Conservation (phyloP, 2,329 filamentous ascomycete species). For the Periconia sp. region DNA sequence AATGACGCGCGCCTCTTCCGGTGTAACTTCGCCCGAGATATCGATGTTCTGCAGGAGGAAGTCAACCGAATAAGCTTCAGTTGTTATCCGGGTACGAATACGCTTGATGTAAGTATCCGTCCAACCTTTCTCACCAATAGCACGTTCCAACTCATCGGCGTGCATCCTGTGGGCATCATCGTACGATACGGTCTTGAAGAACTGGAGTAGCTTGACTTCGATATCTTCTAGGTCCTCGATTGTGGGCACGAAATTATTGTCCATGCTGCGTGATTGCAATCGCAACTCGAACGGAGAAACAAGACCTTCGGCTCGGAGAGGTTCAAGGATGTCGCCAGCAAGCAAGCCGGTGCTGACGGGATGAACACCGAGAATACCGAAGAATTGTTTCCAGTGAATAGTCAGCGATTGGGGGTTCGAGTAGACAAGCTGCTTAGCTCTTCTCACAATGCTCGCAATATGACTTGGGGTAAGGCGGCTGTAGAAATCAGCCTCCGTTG, state of each 20-base stretch:
- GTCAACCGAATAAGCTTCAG: slow-evolving; percentile 18
- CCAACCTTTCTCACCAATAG: slow-evolving; percentile 9
- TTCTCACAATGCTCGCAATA: slow-evolving; percentile 19
- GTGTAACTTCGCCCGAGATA: slow-evolving; percentile 26
- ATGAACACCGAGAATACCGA: slow-evolving; percentile 23
- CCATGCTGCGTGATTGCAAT: background rate
- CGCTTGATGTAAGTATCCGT: slow-evolving; percentile 11
- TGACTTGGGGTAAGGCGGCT: slow-evolving; percentile 22
- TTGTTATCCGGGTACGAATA: slow-evolving; percentile 20
- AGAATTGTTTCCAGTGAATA: slow-evolving; percentile 14
- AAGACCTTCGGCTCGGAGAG: slow-evolving; percentile 28
- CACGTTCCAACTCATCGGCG: slow-evolving; percentile 9
- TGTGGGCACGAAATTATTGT: background rate
- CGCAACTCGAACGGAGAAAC: slow-evolving; percentile 17
- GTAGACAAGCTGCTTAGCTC: slow-evolving; percentile 22
- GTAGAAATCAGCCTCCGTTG: slow-evolving; percentile 24
- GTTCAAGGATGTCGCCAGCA: slow-evolving; percentile 31
- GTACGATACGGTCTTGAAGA: slow-evolving; percentile 18
- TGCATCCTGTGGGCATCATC: slow-evolving; percentile 2
- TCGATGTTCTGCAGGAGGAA: slow-evolving; percentile 23
- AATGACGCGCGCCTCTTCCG: slow-evolving; percentile 29
- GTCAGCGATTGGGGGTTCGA: slow-evolving; percentile 18
- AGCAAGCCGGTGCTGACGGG: slow-evolving; percentile 19
- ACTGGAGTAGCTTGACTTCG: slow-evolving; percentile 20
- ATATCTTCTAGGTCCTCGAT: slow-evolving; percentile 24